phyloP scores from a whole-genome alignment of 225 moss, liverwort and hornwort genomes.

The Physcomitrium patens region DNA sequence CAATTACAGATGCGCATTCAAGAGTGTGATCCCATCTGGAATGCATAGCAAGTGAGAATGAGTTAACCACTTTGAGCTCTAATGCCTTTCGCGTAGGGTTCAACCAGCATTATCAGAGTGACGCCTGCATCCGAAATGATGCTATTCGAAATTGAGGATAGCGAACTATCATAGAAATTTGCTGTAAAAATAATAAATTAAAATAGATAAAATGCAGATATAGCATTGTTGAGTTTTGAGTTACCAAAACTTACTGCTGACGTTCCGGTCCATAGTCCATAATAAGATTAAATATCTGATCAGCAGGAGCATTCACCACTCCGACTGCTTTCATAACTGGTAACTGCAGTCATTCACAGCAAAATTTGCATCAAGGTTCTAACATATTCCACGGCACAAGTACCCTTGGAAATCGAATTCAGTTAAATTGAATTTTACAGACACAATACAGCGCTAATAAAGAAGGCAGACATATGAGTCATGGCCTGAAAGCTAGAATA shows the following conservation, averaged over 20 bases:
- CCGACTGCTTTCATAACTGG: slow-evolving; percentile 84
- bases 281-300: slow-evolving; percentile 74
- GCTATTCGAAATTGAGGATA: slow-evolving; percentile 3
- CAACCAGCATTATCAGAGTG: slow-evolving; percentile 1
- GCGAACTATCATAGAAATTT: not conserved
- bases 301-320: slow-evolving; percentile 75
- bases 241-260: slow-evolving; percentile 56
- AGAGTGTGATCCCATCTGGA: slow-evolving; percentile 76
- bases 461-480: slow-evolving; percentile 19
- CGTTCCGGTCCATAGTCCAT: slow-evolving; percentile 76
- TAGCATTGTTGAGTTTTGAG: slow-evolving; percentile 12
- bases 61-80: not conserved
- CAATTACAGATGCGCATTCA: slow-evolving; percentile 59
- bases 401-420: not conserved
- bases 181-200: too few relatives aligned
- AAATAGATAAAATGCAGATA: too few relatives aligned
- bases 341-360: slow-evolving; percentile 45
- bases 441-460: slow-evolving; percentile 15
- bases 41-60: slow-evolving; percentile 22
- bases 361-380: not conserved
- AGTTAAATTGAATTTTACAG: slow-evolving; percentile 4
- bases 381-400: not conserved
- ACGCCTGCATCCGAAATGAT: not conserved
- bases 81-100: not conserved
- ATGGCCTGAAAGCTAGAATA: slow-evolving; percentile 19